Evolutionary conservation across 1,139 yeast genomes (phyloP).

Genomic region (Lodderomyces pseudojiufengensis): DNA sequence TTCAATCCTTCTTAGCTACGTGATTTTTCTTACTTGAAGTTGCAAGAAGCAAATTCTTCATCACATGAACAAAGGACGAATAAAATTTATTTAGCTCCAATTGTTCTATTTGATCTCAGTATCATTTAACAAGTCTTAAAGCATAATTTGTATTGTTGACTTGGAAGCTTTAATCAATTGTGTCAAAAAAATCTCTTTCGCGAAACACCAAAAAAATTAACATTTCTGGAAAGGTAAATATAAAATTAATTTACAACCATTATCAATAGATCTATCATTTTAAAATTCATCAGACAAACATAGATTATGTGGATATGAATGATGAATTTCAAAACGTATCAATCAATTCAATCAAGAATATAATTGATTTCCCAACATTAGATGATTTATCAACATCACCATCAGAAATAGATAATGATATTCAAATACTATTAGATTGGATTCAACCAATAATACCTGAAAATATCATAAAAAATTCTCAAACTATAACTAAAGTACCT

Average conservation of each 20-base stretch:
- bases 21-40: too few species aligned
- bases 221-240: too few species aligned
- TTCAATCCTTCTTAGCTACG: too few species aligned
- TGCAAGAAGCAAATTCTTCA: too few species aligned
- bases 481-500: not conserved
- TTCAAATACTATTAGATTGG: conserved; percentile 38
- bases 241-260: not conserved
- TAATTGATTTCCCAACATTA: conserved; percentile 20
- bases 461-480: conserved; percentile 8
- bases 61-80: too few species aligned
- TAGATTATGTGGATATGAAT: conserved; percentile 3
- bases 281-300: not conserved
- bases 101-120: too few species aligned
- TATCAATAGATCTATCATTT: conserved; percentile 1
- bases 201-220: too few species aligned
- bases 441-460: conserved; percentile 28
- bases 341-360: conserved; percentile 7
- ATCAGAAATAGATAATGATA: conserved; percentile 41
- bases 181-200: too few species aligned
- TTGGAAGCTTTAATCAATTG: too few species aligned
- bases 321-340: conserved; percentile 5
- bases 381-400: conserved; percentile 20
- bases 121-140: too few species aligned
- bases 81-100: too few species aligned
- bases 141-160: too few species aligned